Evolutionary conservation across 345 rosid genomes (phyloP), one percentile per base, ranked within the genome.

Genomic region (Salix exigua): DNA sequence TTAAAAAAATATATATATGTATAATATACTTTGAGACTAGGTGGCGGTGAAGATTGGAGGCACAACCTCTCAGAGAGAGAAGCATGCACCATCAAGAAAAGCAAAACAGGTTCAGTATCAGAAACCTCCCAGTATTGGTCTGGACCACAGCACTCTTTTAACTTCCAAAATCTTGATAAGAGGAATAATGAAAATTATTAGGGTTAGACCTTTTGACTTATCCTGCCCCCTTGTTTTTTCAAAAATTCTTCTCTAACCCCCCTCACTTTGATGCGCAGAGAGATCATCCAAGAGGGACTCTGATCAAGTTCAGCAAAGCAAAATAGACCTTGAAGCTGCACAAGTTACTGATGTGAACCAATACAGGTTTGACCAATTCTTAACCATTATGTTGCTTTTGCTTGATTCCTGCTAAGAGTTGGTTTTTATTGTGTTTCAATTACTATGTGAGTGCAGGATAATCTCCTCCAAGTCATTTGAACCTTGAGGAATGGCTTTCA

Each of bases 401-500:
- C 60, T 40, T 68, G 50, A 70, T 72, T 74, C 74, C 19, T 78
- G 67, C 35, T 26, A 63, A 65, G 38, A 60, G 12, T 25, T 58
- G 44, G 14, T 67, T 51, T 67, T 71, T 40, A 67, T 79, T 13
- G 7, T 31, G 60, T 69, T 63, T 61, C 48, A 77, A 60, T 74
- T 69, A 69, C 37, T 23, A 37, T 62, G 14, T 65, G 67, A 80
- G 33, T 23, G 31, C 81, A 94, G 98, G 79, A 81, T 92, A 92
- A 78, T 86, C 98, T 71, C 99, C 99, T n/a, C 97, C 98, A 38
- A 87, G 85, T 80, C 50, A 75, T 80, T 82, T 93, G 83, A 93
- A 83, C 83, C 91, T 96, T 44, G 97, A 96, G 58, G 99, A 96
- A 75, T 96, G 99, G 99, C 97, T 96, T 96, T 79, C 96, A 90